Evolutionary conservation across 2,329 filamentous ascomycete genomes (phyloP).

Genomic region (Colletotrichum australisinense): DNA sequence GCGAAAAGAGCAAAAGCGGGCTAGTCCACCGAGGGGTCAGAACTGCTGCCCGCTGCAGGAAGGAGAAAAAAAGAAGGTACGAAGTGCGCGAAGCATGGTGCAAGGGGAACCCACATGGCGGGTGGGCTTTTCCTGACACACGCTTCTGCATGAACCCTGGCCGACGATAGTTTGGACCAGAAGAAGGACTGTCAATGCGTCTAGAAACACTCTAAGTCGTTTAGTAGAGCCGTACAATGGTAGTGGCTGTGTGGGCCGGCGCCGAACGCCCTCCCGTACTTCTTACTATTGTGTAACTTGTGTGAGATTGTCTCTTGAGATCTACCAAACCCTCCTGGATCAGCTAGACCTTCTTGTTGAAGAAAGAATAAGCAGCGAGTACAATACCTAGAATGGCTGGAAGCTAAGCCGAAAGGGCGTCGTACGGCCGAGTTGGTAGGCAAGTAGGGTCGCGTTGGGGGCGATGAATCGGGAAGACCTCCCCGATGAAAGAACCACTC

Average conservation of each 20-base stretch:
- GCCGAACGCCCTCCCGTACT: background rate
- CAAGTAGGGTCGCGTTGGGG: slow-evolving; percentile 3
- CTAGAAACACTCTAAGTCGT: slow-evolving; percentile 1
- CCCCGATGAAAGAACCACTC: background rate
- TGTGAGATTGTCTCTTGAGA: background rate
- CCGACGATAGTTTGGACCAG: slow-evolving; percentile 6
- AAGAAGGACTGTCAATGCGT: slow-evolving; percentile 21
- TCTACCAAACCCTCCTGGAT: background rate
- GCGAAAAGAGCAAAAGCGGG: slow-evolving; percentile 9
- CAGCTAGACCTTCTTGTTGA: background rate
- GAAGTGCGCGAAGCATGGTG: background rate
- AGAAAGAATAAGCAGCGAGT: background rate
- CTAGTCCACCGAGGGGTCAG: slow-evolving; percentile 3
- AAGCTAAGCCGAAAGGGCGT: background rate
- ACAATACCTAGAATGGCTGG: background rate
- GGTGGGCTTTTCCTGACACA: slow-evolving; percentile 15
- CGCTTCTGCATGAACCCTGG: slow-evolving; percentile 31
- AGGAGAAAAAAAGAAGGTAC: background rate
- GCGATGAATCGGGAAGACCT: slow-evolving; percentile 17
- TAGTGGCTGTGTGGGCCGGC: background rate
- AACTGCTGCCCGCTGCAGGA: background rate
- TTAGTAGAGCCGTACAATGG: background rate
- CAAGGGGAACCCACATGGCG: slow-evolving; percentile 12
- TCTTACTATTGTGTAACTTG: background rate
- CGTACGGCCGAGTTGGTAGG: background rate